Evolutionary conservation across 768 basidiomycete genomes (phyloP).

Genomic region (Lentinula aciculospora): DNA sequence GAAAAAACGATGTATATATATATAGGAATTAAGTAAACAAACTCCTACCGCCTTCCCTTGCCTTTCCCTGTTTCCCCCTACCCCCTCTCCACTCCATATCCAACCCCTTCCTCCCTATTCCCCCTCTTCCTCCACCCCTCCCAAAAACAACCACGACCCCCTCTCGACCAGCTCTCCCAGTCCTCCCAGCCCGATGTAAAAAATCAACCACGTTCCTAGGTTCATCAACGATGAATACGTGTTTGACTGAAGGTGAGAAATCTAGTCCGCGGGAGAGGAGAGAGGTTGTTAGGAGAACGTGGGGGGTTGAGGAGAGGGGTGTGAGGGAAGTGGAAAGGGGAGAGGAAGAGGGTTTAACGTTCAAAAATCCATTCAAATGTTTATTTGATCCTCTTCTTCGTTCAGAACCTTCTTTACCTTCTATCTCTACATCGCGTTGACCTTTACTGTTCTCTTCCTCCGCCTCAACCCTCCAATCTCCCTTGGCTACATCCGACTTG

Average conservation of each 20-base stretch:
- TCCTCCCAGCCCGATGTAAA: constrained; percentile 83
- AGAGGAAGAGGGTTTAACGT: constrained; percentile 9
- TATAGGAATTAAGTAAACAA: no score
- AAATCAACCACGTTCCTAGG: constrained; percentile 91
- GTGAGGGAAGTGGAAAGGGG: no score
- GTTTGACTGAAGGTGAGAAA: constrained; percentile 69
- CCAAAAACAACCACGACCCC: constrained; percentile 78
- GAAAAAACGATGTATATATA: no score
- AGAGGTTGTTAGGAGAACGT: constrained; percentile 84
- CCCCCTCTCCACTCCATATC: neutral
- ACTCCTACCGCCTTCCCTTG: no score
- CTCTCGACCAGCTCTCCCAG: constrained; percentile 65
- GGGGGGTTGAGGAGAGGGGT: constrained; percentile 33
- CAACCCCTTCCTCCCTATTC: constrained; percentile 43
- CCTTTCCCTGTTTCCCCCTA: neutral
- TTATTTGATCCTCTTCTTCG: constrained; percentile 67
- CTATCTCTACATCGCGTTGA: no score
- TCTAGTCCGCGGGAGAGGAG: constrained; percentile 88
- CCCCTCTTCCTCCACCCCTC: constrained; percentile 62
- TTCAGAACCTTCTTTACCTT: neutral
- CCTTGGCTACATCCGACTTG: no score
- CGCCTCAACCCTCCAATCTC: no score
- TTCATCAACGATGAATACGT: constrained; percentile 85
- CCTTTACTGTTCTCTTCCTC: neutral
- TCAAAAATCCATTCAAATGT: constrained; percentile 72